Conservation (phyloP, 1,284 basidiomycete species). For the Trichosporon coremiiforme region DNA sequence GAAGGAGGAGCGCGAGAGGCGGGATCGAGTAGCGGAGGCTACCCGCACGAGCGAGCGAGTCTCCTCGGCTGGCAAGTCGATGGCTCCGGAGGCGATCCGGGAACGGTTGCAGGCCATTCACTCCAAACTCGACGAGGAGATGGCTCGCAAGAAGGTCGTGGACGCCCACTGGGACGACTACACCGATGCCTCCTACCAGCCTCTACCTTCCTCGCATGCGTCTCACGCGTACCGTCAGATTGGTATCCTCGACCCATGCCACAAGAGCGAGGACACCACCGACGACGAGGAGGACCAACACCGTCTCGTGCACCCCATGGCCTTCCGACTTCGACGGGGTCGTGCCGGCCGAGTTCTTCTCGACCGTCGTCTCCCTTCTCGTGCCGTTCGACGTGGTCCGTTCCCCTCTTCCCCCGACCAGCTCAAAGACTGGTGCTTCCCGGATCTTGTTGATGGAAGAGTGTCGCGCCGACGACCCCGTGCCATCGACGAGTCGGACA, state of each 20-base stretch:
- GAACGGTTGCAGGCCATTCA: slow-evolving; percentile 68
- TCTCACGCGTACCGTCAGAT: slow-evolving; percentile 53
- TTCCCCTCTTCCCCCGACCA: slow-evolving; percentile 36
- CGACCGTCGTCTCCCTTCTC: slow-evolving; percentile 66
- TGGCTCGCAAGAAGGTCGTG: slow-evolving; percentile 64
- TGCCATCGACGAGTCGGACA: slow-evolving; percentile 44
- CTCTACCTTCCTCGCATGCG: slow-evolving; percentile 59
- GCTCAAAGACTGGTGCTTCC: slow-evolving; percentile 44
- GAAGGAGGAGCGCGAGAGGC: slow-evolving; percentile 49
- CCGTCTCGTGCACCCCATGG: slow-evolving; percentile 36
- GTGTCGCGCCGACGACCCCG: slow-evolving; percentile 34
- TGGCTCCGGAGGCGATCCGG: slow-evolving; percentile 49
- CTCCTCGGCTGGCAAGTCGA: slow-evolving; percentile 40
- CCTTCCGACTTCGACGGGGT: slow-evolving; percentile 73
- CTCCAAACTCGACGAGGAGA: slow-evolving; percentile 67
- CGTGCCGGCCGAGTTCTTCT: slow-evolving; percentile 78
- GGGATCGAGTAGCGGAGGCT: slow-evolving; percentile 44
- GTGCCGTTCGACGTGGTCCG: slow-evolving; percentile 34
- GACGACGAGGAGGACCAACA: slow-evolving; percentile 44
- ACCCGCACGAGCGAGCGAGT: slow-evolving; percentile 35
- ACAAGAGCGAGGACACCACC: slow-evolving; percentile 39
- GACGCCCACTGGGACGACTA: slow-evolving; percentile 84
- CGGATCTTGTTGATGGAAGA: slow-evolving; percentile 32
- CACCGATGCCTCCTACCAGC: slow-evolving; percentile 77
- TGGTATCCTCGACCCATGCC: slow-evolving; percentile 46